A percentile compares a stretch with the other conserved stretches of the same genome.
Conservation (phyloP, 331 rosid genomes). For the Erythrophleum ivorense region DNA sequence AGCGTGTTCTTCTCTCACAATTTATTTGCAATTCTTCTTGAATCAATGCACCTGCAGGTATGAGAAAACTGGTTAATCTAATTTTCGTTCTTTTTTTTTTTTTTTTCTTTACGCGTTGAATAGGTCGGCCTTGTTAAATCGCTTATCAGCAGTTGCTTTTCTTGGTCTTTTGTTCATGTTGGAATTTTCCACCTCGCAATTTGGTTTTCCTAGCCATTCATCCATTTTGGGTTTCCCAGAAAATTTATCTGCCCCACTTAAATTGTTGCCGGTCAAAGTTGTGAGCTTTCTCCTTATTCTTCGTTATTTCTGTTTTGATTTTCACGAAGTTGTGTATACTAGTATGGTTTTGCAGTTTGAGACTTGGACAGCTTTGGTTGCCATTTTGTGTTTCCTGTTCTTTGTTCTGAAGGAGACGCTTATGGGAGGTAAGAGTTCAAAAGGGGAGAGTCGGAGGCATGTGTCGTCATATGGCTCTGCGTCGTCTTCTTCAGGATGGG, state of each 20-base stretch:
- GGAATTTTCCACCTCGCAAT: slow-evolving; percentile 8
- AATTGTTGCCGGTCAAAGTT: slow-evolving; percentile 16
- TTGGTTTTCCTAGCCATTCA: slow-evolving; percentile 8
- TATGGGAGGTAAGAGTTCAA: slow-evolving; percentile 70
- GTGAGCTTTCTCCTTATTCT: slow-evolving; percentile 6
- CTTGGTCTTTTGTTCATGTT: slow-evolving; percentile 30
- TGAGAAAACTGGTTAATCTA: background rate
- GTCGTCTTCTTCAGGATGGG: slow-evolving; percentile 54
- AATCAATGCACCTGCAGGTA: slow-evolving; percentile 40
- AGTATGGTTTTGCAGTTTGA: slow-evolving; percentile 39
- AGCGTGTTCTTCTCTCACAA: slow-evolving; percentile 13
- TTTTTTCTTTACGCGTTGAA: slow-evolving; percentile 1
- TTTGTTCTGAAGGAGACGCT: slow-evolving; percentile 42
- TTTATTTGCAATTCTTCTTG: slow-evolving; percentile 19
- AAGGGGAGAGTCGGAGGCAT: slow-evolving; percentile 46
- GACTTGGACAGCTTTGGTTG: slow-evolving; percentile 47
- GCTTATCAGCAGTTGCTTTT: slow-evolving; percentile 41
- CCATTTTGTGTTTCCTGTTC: slow-evolving; percentile 40
- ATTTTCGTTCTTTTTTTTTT: background rate
- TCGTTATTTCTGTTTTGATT: slow-evolving; percentile 27
- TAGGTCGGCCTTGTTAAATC: slow-evolving; percentile 34
- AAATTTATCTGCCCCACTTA: background rate
- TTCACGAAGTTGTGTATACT: background rate
- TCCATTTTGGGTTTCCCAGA: background rate
- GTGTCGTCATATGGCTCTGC: slow-evolving; percentile 40